Conservation (phyloP, 208 protist species). For the Phytomonas sp. region DNA sequence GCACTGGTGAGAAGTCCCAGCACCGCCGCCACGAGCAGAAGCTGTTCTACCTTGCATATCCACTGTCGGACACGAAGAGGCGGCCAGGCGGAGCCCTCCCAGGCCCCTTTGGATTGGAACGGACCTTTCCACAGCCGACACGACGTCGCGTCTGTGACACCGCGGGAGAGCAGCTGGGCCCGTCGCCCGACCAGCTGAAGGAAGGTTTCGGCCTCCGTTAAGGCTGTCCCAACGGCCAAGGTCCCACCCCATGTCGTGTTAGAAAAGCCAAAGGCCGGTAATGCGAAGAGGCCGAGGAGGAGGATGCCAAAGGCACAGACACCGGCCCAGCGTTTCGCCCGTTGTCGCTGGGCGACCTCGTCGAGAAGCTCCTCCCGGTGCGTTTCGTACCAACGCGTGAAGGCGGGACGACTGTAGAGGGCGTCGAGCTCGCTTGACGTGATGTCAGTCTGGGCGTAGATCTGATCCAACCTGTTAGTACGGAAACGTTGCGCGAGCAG, state of each 20-base stretch:
- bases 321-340: conserved; percentile 23
- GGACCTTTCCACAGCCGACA: conserved; percentile 1
- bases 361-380: conserved; percentile 37
- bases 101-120: no score
- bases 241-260: not conserved
- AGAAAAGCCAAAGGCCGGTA: conserved; percentile 57
- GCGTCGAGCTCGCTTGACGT: conserved; percentile 32
- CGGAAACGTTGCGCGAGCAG: conserved; percentile 17
- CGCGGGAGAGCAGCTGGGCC: not conserved
- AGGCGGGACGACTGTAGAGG: conserved; percentile 40
- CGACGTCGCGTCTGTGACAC: conserved; percentile 9
- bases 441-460: conserved; percentile 11
- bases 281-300: conserved; percentile 23
- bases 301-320: conserved; percentile 26
- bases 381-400: conserved; percentile 43
- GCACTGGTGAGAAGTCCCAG: conserved; percentile 34
- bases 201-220: conserved; percentile 23
- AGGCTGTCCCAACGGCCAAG: conserved; percentile 7
- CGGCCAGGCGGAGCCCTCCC: not conserved
- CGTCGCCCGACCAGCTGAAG: not conserved
- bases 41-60: conserved; percentile 15
- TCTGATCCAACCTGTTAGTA: conserved; percentile 14
- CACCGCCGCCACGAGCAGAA: conserved; percentile 31
- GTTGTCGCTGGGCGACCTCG: conserved; percentile 27
- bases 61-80: not conserved